Conservation (phyloP, 768 basidiomycete species). For the Hebeloma cylindrosporum region DNA sequence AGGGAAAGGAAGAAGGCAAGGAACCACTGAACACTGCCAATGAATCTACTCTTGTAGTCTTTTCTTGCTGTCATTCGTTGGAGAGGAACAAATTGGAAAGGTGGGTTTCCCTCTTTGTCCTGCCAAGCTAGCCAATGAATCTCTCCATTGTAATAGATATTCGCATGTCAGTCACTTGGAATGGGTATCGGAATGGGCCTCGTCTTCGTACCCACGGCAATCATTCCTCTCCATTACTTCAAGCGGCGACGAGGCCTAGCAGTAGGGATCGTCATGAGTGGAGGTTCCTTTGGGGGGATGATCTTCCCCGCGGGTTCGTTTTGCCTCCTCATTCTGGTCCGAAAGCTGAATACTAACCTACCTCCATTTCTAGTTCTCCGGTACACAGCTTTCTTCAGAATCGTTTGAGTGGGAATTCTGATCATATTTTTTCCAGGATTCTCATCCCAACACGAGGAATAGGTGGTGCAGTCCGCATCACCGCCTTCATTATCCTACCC, state of each 20-base stretch:
- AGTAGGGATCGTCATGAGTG: conserved; percentile 40
- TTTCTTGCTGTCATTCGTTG: conserved; percentile 43
- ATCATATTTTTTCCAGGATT: conserved; percentile 10
- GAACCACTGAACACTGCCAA: conserved; percentile 49
- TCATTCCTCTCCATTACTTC: conserved; percentile 48
- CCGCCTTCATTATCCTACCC: conserved; percentile 27
- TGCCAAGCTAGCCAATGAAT: neutral
- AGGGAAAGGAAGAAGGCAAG: conserved; percentile 42
- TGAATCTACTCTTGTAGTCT: conserved; percentile 42
- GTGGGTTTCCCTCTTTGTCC: conserved; percentile 26
- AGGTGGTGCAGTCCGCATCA: conserved; percentile 29
- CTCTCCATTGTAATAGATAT: conserved; percentile 16
- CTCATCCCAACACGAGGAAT: conserved; percentile 28
- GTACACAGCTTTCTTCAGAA: conserved; percentile 13
- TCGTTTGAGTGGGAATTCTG: neutral
- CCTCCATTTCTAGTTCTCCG: conserved; percentile 19
- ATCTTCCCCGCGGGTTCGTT: conserved; percentile 33
- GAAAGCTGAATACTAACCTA: neutral
- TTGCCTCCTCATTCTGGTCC: neutral
- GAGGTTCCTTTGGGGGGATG: conserved; percentile 41
- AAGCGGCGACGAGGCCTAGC: conserved; percentile 38
- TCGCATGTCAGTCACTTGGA: conserved; percentile 55
- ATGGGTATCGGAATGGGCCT: conserved; percentile 53
- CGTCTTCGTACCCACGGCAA: conserved; percentile 49
- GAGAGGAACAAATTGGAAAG: conserved; percentile 45